These are phyloP conservation scores for Rosa multiflora DNA, from an alignment of 306 rosid genomes.

Conservation along the genomic window DNA sequence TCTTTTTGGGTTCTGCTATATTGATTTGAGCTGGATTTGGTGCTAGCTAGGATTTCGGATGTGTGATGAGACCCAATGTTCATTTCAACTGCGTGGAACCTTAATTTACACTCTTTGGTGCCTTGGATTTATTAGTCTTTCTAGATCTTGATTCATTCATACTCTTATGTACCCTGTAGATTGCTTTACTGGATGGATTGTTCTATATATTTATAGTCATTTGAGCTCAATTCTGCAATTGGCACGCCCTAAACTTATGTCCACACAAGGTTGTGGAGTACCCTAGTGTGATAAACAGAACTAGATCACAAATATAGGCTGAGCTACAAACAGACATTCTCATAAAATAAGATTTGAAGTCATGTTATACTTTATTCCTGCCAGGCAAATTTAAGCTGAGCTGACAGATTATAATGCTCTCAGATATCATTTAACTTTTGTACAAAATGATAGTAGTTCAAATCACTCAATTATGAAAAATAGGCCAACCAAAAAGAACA, in stretches of 20 bases:
- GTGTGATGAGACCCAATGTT: background rate
- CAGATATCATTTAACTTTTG: background rate
- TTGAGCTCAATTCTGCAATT: constrained; percentile 1
- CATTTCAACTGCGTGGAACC: background rate
- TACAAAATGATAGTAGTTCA: background rate
- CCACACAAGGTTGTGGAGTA: background rate
- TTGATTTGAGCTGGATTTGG: constrained; percentile 5
- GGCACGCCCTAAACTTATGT: background rate
- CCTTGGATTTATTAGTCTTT: background rate
- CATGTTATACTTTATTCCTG: background rate
- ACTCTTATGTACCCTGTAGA: background rate
- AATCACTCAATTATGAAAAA: background rate
- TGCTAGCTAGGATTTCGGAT: constrained; percentile 2
- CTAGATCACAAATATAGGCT: background rate
- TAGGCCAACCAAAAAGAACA: background rate
- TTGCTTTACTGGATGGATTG: background rate
- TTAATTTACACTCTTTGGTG: constrained; percentile 21
- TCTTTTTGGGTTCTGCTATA: background rate
- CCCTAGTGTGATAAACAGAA: background rate
- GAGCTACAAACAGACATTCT: background rate
- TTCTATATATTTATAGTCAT: background rate
- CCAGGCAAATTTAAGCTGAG: background rate
- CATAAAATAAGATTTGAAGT: background rate
- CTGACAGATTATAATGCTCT: background rate
- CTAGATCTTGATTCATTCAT: constrained; percentile 20